A percentile compares a stretch with the other conserved stretches of the same genome.
phyloP scores from a whole-genome alignment of 371 early-diverging fungal genomes.

The Mortierella sp. region DNA sequence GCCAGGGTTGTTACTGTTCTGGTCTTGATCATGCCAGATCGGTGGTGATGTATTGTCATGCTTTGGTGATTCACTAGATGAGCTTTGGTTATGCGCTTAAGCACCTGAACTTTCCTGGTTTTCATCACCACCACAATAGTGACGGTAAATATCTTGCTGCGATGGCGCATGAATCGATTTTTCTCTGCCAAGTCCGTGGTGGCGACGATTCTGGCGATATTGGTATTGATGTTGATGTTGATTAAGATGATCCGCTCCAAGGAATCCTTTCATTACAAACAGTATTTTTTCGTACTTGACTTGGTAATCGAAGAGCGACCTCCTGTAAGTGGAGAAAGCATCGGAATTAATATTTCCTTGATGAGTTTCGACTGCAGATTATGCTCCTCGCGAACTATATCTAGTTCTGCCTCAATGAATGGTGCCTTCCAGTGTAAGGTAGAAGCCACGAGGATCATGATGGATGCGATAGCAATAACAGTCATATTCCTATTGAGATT shows the following conservation, averaged over 20 bases:
- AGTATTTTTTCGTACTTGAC: constrained; percentile 30
- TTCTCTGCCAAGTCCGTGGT: neutral
- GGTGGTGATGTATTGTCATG: neutral
- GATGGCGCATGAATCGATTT: neutral
- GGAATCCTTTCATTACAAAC: constrained; percentile 11
- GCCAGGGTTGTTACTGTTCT: neutral
- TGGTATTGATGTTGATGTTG: neutral
- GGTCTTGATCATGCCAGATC: neutral
- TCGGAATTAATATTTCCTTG: constrained; percentile 35
- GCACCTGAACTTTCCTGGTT: neutral
- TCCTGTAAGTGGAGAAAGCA: constrained; percentile 41
- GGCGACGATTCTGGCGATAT: neutral
- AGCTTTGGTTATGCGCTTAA: neutral
- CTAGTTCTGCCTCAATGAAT: constrained; percentile 32
- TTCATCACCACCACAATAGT: neutral
- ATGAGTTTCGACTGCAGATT: constrained; percentile 27
- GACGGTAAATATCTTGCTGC: neutral
- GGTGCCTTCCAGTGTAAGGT: constrained; percentile 51
- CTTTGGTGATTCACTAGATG: neutral
- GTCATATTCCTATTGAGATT: constrained; percentile 55
- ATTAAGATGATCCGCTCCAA: neutral
- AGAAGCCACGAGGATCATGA: constrained; percentile 49
- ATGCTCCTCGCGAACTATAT: constrained; percentile 30
- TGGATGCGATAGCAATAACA: constrained; percentile 51
- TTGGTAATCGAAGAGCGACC: constrained; percentile 30